Base-by-base conservation (phyloP, 2,329 filamentous ascomycete genomes). In the Tolypocladium guangdongense region DNA sequence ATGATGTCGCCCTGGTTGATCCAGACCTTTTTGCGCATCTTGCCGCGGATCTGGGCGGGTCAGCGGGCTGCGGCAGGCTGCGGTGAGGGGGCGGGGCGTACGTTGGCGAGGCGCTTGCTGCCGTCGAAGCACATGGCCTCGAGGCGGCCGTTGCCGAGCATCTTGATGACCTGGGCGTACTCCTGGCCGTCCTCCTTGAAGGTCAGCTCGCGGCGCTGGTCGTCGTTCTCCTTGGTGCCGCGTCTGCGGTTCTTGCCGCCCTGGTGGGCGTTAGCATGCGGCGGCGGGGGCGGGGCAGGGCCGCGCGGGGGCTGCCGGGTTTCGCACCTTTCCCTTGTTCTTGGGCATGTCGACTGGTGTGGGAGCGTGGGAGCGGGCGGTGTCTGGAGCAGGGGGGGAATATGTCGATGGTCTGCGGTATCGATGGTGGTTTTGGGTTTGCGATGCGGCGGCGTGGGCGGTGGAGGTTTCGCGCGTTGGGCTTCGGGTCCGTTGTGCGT, bases 11-110 rank as follows among this genome's bases (percentile, higher is more conserved):
- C 90, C 77, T 96, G 90, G 81, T 96, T 96, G 81, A 96, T 96
- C 90, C 90, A 96, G 73, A 97, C 93, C 83, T 99, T 99, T 83
- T 99, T 99, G 67, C 93, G 86, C 66, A 99, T 88, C 77, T 99
- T 97, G 76, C 92, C 92, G 60, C 92, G 90, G 51, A 72, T 72
- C 69, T 71, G 48, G 35, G 33, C 18, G n/a, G 22, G 48, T 49
- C 27, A 50, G 46, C 36, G 27, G 5, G 49, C 18, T 7, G 35
- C 35, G 2, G 35, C 3, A 16, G 35, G 35, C 35, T 1, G 45
- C 32, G 14, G 33, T 49, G 50, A 55, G 49, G 36, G 30, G 49
- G 37, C 24, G 45, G 30, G 43, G 67, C 69, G 55, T 62, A 71
- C 69, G 63, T 72, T 72, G 58, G 68, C 69, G 52, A 71, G 66